Evolutionary conservation across 192 early-diverging fungal genomes (phyloP), one percentile per base, ranked within the genome.

Genomic region (Linnemannia exigua): DNA sequence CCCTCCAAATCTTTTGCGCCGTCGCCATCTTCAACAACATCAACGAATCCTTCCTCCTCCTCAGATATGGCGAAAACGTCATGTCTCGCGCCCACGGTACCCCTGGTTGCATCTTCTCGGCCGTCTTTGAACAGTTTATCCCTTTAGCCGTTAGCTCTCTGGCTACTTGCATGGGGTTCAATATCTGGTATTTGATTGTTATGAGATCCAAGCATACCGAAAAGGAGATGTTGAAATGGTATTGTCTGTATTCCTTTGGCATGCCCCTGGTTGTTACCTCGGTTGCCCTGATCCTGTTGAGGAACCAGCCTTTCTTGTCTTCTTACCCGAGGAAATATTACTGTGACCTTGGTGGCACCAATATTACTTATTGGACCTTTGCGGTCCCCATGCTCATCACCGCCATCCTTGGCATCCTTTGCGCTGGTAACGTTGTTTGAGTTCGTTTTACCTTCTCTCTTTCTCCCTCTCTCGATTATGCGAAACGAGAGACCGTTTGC

Each of bases 131-230:
- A 58, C 84, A 80, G 5, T 75, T 51, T 50, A 22, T 79, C 0
- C 79, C 78, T 2, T 25, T 79, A 1, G 47, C 58, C 0, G 58
- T 86, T 41, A 74, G 19, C 47, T 50, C 75, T 0, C 50, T 86
- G n/a, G 73, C 77, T 2, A 41, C 68, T 3, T 76, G 77, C 38
- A 86, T 86, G 74, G 73, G 73, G 1, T 76, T 86, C 36, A 74
- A 86, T n/a, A 75, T 86, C 37, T 79, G 83, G 83, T 67, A 41
- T 25, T 36, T 86, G 44, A 79, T 80, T 14, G 84, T 80, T 28
- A 28, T 70, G 33, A 44, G 46, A 19, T 58, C 38, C 51, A 51
- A 58, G 15, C 25, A 72, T 12, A 70, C 19, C 0, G 84, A 86
- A 44, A 70, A 73, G 12, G 61, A 86, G 63, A 5, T 86, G 38